Evolutionary conservation across 2,329 filamentous ascomycete genomes (phyloP), one percentile per base, ranked within the genome.

Genomic region (Chaetoscypha palmicola): DNA sequence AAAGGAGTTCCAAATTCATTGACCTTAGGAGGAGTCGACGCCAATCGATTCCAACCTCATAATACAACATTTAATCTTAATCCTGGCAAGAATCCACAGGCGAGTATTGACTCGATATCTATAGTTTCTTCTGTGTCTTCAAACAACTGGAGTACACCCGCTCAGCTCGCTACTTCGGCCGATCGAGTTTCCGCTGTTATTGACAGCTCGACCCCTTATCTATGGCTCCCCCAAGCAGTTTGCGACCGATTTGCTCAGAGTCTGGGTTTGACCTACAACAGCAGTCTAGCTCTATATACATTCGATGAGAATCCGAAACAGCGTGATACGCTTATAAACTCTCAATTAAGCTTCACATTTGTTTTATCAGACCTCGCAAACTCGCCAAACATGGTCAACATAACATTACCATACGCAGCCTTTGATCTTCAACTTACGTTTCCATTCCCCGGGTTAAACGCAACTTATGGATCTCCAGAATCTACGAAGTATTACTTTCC

Each of bases 21-120:
- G 35, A 84, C 79, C 0, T 65, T 89, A 8, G 84, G 85, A 17
- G 83, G 85, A 21, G 86, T 81, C 57, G 84, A 88, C 58, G 62
- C 69, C 10, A 72, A 74, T 33, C 73, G 81, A 33, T 78, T 84
- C 46, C 66, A 76, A 23, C 64, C 71, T 1, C 83, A 87, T 58
- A 66, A 79, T 42, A 68, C 71, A 10, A 68, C 68, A 1, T 87
- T 87, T 60, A 70, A 66, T 36, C 61, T 81, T n/a, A 67, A 70
- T 28, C 66, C 35, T 66, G 77, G 33, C 66, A 69, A 12, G 68
- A 72, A 35, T 72, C 78, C 55, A 4, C 45, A 56, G 33, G 49
- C 50, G 4, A 57, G 48, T 16, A 35, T 60, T 21, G 47, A 52
- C 30, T 46, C 45, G 7, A 56, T 60, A 17, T 53, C 48, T n/a